A percentile compares a stretch with the other conserved stretches of the same genome.
Conservation (phyloP, 2,329 filamentous ascomycete species). For the Diaporthe velutina region DNA sequence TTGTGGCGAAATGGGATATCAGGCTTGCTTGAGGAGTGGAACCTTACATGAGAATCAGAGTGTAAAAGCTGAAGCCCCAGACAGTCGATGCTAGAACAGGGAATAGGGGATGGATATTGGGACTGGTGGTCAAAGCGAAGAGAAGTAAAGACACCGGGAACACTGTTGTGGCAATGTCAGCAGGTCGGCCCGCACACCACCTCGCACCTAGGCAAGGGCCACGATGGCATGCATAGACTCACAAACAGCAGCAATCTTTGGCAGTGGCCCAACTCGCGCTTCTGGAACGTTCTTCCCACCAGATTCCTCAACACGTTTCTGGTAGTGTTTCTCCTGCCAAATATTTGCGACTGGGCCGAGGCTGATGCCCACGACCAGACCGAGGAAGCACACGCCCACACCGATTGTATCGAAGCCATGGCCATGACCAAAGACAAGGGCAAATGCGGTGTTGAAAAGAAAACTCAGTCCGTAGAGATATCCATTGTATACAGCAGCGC, state of each 20-base stretch:
- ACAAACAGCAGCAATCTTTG: slow-evolving; percentile 54
- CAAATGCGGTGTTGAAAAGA: slow-evolving; percentile 62
- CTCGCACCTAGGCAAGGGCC: not conserved
- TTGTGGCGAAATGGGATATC: not conserved
- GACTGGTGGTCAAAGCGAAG: slow-evolving; percentile 52
- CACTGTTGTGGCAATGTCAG: slow-evolving; percentile 33
- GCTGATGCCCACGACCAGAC: slow-evolving; percentile 43
- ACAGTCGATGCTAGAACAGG: slow-evolving; percentile 62
- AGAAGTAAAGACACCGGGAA: slow-evolving; percentile 51
- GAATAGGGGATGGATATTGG: slow-evolving; percentile 55
- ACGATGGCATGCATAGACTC: slow-evolving; percentile 37
- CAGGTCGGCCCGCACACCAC: not conserved
- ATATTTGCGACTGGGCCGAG: slow-evolving; percentile 58
- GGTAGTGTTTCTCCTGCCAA: slow-evolving; percentile 59
- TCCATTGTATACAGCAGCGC: slow-evolving; percentile 61
- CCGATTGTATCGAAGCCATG: slow-evolving; percentile 55
- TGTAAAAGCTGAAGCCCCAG: slow-evolving; percentile 65
- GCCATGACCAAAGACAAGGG: slow-evolving; percentile 61
- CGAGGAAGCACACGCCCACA: slow-evolving; percentile 55
- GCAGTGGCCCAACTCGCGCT: slow-evolving; percentile 53
- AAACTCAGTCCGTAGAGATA: slow-evolving; percentile 63
- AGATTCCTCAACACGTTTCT: slow-evolving; percentile 47
- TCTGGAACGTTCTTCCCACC: slow-evolving; percentile 54
- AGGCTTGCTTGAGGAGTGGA: too few relatives aligned
- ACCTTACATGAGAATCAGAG: slow-evolving; percentile 58